These are phyloP conservation scores for Cladosporium oxysporum DNA, from an alignment of 2,329 filamentous ascomycete genomes.

Conservation along the genomic window DNA sequence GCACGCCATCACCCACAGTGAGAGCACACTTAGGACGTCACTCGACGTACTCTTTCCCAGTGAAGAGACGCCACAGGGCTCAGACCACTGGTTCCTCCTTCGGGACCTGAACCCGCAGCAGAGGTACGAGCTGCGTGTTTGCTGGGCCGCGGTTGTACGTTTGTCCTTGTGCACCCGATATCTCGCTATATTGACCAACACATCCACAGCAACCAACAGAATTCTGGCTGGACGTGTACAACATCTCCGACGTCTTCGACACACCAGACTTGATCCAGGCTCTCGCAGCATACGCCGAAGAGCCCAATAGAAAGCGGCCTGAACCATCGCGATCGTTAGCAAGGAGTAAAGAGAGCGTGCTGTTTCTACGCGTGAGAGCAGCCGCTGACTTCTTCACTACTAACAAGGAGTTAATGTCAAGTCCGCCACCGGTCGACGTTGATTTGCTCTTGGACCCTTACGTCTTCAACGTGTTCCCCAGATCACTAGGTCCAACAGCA, in stretches of 20 bases:
- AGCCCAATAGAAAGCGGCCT: constrained; percentile 11
- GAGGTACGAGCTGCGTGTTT: constrained; percentile 88
- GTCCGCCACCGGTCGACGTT: constrained; percentile 71
- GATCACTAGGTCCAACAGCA: constrained; percentile 72
- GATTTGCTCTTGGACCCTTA: constrained; percentile 88
- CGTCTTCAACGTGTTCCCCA: constrained; percentile 74
- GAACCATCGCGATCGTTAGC: neutral
- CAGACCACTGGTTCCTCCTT: constrained; percentile 77
- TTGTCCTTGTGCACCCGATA: neutral
- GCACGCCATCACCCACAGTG: constrained; percentile 61
- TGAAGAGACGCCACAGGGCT: constrained; percentile 54
- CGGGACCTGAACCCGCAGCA: constrained; percentile 67
- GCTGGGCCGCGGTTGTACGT: constrained; percentile 89
- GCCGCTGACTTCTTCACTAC: constrained; percentile 84
- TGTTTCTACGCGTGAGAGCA: constrained; percentile 74
- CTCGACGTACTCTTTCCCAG: constrained; percentile 70
- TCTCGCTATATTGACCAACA: neutral
- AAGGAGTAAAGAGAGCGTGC: constrained; percentile 29
- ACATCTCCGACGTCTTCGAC: constrained; percentile 60
- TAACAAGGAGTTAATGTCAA: constrained; percentile 71
- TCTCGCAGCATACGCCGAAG: constrained; percentile 33
- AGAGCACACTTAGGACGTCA: constrained; percentile 59
- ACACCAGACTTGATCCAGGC: constrained; percentile 34
- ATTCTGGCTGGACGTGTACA: constrained; percentile 69
- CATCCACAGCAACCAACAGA: constrained; percentile 76